phyloP scores from a whole-genome alignment of 352 stramenopile species.

The Peronospora destructor region DNA sequence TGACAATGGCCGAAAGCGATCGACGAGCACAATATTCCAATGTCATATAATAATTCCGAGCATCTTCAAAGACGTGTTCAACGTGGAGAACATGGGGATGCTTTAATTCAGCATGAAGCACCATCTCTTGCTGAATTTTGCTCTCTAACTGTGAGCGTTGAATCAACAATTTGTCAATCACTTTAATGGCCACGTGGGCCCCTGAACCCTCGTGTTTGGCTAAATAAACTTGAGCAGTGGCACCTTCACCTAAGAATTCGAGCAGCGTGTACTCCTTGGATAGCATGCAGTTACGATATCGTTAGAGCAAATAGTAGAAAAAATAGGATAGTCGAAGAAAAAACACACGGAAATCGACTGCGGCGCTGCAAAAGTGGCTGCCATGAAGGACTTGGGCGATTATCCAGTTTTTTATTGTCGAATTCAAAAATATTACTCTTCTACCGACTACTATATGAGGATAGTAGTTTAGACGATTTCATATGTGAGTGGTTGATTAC shows the following conservation, averaged over 20 bases:
- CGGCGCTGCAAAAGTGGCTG: too few relatives aligned
- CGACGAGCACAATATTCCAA: slow-evolving; percentile 54
- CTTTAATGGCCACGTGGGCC: slow-evolving; percentile 62
- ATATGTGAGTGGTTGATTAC: too few relatives aligned
- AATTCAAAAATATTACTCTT: too few relatives aligned
- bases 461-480: too few relatives aligned
- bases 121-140: slow-evolving; percentile 61
- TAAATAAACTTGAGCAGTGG: slow-evolving; percentile 73
- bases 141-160: slow-evolving; percentile 49
- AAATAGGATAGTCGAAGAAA: neutral
- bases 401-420: too few relatives aligned
- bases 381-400: too few relatives aligned
- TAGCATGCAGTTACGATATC: neutral
- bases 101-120: slow-evolving; percentile 52
- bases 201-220: slow-evolving; percentile 37
- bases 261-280: slow-evolving; percentile 57
- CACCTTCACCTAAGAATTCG: slow-evolving; percentile 69
- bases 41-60: slow-evolving; percentile 69
- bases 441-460: too few relatives aligned
- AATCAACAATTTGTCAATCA: slow-evolving; percentile 73
- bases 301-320: slow-evolving; percentile 3
- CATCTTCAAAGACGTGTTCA: slow-evolving; percentile 64
- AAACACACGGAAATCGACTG: too few relatives aligned
- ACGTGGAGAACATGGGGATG: slow-evolving; percentile 57
- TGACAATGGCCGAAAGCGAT: slow-evolving; percentile 42